phyloP scores from a whole-genome alignment of 768 basidiomycete species.

The Phanerochaete carnosa region DNA sequence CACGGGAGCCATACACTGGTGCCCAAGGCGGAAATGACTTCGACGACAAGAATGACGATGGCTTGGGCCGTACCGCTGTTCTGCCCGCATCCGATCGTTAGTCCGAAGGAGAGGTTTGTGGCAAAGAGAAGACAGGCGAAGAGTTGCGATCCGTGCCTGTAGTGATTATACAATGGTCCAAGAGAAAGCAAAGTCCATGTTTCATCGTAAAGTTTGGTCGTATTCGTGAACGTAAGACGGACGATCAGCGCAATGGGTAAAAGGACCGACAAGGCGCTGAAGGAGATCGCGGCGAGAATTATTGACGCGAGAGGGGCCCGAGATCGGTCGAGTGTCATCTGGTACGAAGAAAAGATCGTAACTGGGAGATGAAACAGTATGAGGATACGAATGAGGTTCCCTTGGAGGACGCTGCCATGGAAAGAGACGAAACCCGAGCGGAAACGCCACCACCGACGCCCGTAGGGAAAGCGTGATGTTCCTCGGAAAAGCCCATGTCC shows the following conservation, averaged over 20 bases:
- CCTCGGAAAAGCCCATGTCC: constrained; percentile 37
- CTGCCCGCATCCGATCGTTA: constrained; percentile 89
- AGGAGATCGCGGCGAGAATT: constrained; percentile 78
- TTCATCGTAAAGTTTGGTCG: constrained; percentile 92
- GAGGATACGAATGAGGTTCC: constrained; percentile 89
- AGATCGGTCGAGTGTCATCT: constrained; percentile 60
- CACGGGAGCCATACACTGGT: constrained; percentile 96
- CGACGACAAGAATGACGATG: constrained; percentile 83
- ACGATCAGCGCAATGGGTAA: constrained; percentile 72
- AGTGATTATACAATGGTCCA: constrained; percentile 94
- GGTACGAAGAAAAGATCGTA: constrained; percentile 87
- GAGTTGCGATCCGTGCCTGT: constrained; percentile 85
- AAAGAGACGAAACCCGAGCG: constrained; percentile 70
- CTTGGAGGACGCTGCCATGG: constrained; percentile 77
- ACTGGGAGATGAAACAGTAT: constrained; percentile 93
- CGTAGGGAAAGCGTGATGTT: constrained; percentile 34
- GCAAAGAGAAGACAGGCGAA: constrained; percentile 81
- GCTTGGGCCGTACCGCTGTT: constrained; percentile 89
- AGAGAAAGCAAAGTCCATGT: constrained; percentile 86
- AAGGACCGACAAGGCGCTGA: constrained; percentile 74
- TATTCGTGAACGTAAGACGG: constrained; percentile 76
- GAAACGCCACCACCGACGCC: constrained; percentile 44
- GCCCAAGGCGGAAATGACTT: constrained; percentile 81
- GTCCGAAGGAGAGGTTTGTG: constrained; percentile 78
- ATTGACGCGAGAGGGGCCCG: constrained; percentile 57